Conservation (phyloP, 306 rosid genomes). For the Lagenaria siceraria region DNA sequence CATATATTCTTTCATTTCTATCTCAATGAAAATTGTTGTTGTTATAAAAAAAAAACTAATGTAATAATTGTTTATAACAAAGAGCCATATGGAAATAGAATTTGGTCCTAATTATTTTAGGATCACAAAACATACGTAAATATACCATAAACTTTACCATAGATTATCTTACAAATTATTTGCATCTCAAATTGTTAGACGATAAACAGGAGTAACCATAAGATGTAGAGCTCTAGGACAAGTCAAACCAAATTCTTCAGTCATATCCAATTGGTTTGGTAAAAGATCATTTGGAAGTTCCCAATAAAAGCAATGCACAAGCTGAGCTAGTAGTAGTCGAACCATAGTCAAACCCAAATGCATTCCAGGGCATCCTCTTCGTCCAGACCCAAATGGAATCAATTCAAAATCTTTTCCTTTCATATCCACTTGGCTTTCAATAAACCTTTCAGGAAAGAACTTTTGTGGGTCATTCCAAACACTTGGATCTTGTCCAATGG, state of each 20-base stretch:
- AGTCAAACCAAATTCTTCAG: background rate
- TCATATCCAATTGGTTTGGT: background rate
- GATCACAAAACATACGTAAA: too few species aligned
- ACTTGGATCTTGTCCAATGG: background rate
- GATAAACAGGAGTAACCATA: background rate
- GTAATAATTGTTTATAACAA: too few species aligned
- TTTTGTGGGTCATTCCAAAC: background rate
- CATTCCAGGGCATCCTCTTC: background rate
- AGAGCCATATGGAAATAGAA: too few species aligned
- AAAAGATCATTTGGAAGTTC: background rate
- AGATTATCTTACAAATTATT: too few species aligned
- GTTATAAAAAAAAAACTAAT: too few species aligned
- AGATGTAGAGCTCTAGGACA: background rate
- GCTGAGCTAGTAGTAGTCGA: background rate
- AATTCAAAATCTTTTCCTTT: background rate
- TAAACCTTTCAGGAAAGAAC: background rate
- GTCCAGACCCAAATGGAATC: background rate
- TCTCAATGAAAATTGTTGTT: too few species aligned
- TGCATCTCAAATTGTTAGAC: background rate
- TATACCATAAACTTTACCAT: too few species aligned
- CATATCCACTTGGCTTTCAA: background rate
- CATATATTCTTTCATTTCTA: too few species aligned
- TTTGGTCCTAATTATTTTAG: too few species aligned
- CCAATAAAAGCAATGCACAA: background rate
- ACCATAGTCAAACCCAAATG: background rate